phyloP scores from a whole-genome alignment of 768 basidiomycete species.

The Tricholoma sp. region DNA sequence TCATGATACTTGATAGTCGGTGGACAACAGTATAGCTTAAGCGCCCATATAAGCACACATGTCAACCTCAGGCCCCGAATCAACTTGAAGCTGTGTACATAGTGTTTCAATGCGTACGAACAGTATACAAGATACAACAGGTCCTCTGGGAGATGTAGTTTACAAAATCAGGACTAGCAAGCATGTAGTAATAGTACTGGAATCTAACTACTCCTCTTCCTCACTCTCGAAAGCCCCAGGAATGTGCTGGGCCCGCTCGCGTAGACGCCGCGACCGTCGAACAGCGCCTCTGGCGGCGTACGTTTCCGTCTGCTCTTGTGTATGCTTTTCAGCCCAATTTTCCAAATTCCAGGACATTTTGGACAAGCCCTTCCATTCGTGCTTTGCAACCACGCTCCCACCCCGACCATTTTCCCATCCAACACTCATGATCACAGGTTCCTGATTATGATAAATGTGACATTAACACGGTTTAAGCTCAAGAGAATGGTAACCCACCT shows the following conservation, averaged over 20 bases:
- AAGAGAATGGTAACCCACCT: slow-evolving; percentile 35
- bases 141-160: background rate
- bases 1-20: slow-evolving; percentile 13
- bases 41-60: too few relatives aligned
- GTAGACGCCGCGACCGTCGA: slow-evolving; percentile 22
- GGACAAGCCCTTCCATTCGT: slow-evolving; percentile 92
- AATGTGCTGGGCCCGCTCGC: slow-evolving; percentile 5
- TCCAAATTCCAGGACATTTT: slow-evolving; percentile 66
- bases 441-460: slow-evolving; percentile 30
- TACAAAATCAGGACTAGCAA: background rate
- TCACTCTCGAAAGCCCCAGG: slow-evolving; percentile 20
- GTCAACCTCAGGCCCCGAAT: too few relatives aligned
- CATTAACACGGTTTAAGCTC: background rate
- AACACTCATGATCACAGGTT: slow-evolving; percentile 89
- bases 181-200: too few relatives aligned
- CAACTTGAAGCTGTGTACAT: background rate
- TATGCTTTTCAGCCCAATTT: slow-evolving; percentile 64
- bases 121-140: slow-evolving; percentile 1
- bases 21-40: background rate
- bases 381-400: slow-evolving; percentile 80
- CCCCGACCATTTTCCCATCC: slow-evolving; percentile 72
- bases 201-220: slow-evolving; percentile 4
- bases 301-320: slow-evolving; percentile 17
- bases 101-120: background rate
- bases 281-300: background rate